Evolutionary conservation across 2,329 filamentous ascomycete genomes (phyloP), one percentile per base, ranked within the genome.

Genomic region (Claviceps humidiphila): DNA sequence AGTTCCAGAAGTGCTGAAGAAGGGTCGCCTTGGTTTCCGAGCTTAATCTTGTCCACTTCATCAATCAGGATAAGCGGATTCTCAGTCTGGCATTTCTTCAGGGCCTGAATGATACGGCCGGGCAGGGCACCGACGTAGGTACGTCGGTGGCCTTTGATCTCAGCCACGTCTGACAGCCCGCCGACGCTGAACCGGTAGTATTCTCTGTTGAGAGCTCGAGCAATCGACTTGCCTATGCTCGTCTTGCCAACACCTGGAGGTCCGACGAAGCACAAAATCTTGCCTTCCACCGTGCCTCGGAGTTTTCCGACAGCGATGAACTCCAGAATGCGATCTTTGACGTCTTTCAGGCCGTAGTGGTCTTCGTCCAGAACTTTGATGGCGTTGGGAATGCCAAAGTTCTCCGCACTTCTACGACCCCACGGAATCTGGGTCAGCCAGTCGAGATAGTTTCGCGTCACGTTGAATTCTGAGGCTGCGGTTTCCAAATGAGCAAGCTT

Each of bases 121-220:
- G 93, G 93, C 39, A 98, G 74, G 26, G 93, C 93, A 56, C 94
- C 93, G 51, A 98, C 93, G 60, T 98, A 98, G 2, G 93, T 98
- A 61, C 93, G 81, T 61, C 93, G 80, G 67, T 98, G 93, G 49
- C 93, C 93, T 74, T 98, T 98, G 75, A 98, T 97, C 67, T 98
- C 93, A 17, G 93, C 93, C 57, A 98, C 94, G 69, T 98, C 93
- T 4, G 91, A 95, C 58, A 98, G 77, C 60, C 93, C 93, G 64
- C 93, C 93, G 8, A 98, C 93, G 63, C 90, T 96, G 76, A 98
- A 98, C 59, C 93, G 82, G 74, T 98, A 98, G 73, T 98, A 98
- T 64, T 98, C 85, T 54, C 94, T 79, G 70, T 96, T 96, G 53
- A 98, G 74, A 30, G 93, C 94, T 52, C 91, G 81, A 16, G 93